Conservation (phyloP, 208 protist genomes). For the Crithidia expoeki region DNA sequence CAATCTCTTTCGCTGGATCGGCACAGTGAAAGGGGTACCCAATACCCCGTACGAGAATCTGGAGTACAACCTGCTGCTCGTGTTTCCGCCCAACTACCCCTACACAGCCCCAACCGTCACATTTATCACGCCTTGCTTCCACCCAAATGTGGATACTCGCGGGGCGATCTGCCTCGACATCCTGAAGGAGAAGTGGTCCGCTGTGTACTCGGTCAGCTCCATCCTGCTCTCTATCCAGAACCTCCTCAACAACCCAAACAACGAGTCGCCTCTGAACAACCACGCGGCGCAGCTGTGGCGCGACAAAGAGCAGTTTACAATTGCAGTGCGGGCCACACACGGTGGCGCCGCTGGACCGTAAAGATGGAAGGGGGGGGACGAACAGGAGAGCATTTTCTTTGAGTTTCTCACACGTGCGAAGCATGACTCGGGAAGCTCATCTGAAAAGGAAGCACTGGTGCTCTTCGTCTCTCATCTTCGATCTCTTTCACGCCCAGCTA, state of each 20-base stretch:
- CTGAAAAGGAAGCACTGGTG: too few species aligned
- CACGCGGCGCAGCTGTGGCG: slow-evolving; percentile 93
- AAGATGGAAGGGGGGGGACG: not conserved
- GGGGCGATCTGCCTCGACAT: slow-evolving; percentile 98
- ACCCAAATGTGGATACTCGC: slow-evolving; percentile 95
- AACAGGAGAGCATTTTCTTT: not conserved
- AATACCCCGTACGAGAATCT: slow-evolving; percentile 93
- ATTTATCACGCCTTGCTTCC: slow-evolving; percentile 95
- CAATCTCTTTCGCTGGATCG: slow-evolving; percentile 94
- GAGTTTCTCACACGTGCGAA: not conserved
- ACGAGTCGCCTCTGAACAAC: slow-evolving; percentile 95
- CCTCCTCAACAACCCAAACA: slow-evolving; percentile 96
- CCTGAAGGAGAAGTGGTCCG: slow-evolving; percentile 97
- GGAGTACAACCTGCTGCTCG: slow-evolving; percentile 91
- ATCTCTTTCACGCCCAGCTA: too few species aligned
- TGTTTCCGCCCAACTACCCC: slow-evolving; percentile 95
- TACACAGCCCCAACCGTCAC: slow-evolving; percentile 93
- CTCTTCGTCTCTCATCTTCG: too few species aligned
- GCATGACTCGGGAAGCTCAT: too few species aligned
- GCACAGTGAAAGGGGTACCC: slow-evolving; percentile 80
- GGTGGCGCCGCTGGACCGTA: slow-evolving; percentile 17
- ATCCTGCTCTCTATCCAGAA: slow-evolving; percentile 96
- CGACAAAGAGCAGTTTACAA: slow-evolving; percentile 69
- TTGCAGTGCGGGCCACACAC: slow-evolving; percentile 63
- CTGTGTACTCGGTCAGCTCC: slow-evolving; percentile 93